Evolutionary conservation across 768 basidiomycete genomes (phyloP), one percentile per base, ranked within the genome.

Genomic region (Boletales sp.): DNA sequence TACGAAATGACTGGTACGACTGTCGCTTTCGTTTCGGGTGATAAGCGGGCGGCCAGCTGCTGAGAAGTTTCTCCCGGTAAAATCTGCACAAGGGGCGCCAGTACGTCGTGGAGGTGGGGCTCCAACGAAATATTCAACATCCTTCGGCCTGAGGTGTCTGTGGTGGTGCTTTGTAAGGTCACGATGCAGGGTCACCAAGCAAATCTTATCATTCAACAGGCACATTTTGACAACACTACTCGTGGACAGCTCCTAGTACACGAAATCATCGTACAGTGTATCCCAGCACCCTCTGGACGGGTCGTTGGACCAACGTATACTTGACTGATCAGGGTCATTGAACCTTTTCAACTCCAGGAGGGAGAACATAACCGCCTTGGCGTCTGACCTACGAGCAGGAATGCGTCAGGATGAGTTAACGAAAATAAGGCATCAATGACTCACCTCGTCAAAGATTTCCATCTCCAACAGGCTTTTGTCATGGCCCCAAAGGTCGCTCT

Each of bases 361-460:
- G 85, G 50, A 87, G 72, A 12, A 64, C 63, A 56, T 87, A 90
- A 14, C 73, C 76, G 11, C 87, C 86, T 59, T 87, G 86, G 49
- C 75, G 77, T 46, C 85, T 79, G 41, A 85, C 81, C 84, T 85
- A 42, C 30, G 31, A 38, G 41, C 37, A n/a, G 42, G 50, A 21
- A 41, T 54, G 36, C 54, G 34, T 17, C 36, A 18, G 44, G 45
- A 39, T 59, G 52, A 58, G 49, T 53, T 21, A 42, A 51, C 46
- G 40, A 21, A 21, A 48, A 45, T 37, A 12, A 28, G 12, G 11
- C 15, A 8, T 11, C 19, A 48, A 71, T 8, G 8, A 25, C 55
- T 55, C 52, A 90, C 90, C 77, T 87, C 81, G 61, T 94, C 93
- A 60, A 95, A 93, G 47, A 92, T 81, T 30, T 81, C 74, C 85